Evolutionary conservation across 768 basidiomycete genomes (phyloP).

Genomic region (Tephrocybe rancida): DNA sequence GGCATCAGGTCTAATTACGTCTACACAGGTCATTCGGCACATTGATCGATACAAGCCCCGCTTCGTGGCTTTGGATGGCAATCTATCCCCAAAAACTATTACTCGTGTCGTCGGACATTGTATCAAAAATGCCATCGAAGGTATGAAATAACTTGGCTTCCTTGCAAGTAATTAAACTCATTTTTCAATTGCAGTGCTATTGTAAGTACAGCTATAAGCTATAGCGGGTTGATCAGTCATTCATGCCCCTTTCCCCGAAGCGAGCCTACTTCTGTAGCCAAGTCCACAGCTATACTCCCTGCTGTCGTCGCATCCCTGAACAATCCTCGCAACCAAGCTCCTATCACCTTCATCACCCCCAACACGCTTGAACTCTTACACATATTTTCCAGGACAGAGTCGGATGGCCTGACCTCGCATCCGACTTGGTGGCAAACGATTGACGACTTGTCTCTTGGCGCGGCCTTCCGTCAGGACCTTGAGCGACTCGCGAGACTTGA

Average conservation of each 20-base stretch:
- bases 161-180: conserved; percentile 6
- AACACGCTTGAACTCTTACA: conserved; percentile 79
- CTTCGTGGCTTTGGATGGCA: conserved; percentile 77
- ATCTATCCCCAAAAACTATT: conserved; percentile 61
- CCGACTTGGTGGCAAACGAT: conserved; percentile 66
- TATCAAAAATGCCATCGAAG: conserved; percentile 43
- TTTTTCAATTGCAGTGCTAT: conserved; percentile 57
- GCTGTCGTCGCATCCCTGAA: conserved; percentile 49
- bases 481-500: conserved; percentile 55
- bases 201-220: conserved; percentile 45
- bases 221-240: background rate
- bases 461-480: conserved; percentile 67
- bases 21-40: conserved; percentile 51
- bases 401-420: conserved; percentile 52
- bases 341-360: conserved; percentile 78
- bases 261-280: conserved; percentile 92
- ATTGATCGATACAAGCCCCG: conserved; percentile 51
- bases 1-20: background rate
- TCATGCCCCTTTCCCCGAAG: conserved; percentile 27
- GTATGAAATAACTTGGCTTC: conserved; percentile 35
- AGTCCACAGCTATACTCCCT: conserved; percentile 71
- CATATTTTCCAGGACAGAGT: conserved; percentile 48
- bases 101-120: conserved; percentile 54
- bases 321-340: conserved; percentile 30
- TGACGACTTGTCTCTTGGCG: conserved; percentile 65